phyloP scores from a whole-genome alignment of 805 yeast species.

The Soucietia sequanensis region DNA sequence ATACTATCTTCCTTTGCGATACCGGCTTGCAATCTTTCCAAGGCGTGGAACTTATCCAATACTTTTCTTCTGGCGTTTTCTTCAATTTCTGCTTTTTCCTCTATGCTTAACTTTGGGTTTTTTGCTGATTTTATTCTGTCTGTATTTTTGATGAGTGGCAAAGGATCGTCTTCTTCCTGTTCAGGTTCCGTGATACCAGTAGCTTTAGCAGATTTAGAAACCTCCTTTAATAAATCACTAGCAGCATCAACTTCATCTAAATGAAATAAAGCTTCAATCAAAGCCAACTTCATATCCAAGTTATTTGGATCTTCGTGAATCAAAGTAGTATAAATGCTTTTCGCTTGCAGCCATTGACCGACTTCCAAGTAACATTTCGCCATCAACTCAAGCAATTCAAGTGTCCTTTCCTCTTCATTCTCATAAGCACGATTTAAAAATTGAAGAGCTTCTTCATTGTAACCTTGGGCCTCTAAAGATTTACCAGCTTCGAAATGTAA shows the following conservation, averaged over 20 bases:
- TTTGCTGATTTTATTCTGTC: conserved; percentile 8
- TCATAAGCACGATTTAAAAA: conserved; percentile 58
- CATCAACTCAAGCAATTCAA: conserved; percentile 55
- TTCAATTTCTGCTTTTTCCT: conserved; percentile 56
- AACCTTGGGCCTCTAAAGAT: conserved; percentile 65
- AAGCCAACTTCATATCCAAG: conserved; percentile 68
- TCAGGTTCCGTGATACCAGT: neutral
- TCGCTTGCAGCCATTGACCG: conserved; percentile 67
- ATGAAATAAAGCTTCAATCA: conserved; percentile 80
- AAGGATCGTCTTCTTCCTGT: conserved; percentile 8
- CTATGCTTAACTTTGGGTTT: conserved; percentile 27
- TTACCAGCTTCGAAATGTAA: conserved; percentile 74
- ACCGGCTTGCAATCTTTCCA: conserved; percentile 47
- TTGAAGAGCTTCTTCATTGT: conserved; percentile 72
- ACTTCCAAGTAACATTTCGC: conserved; percentile 78
- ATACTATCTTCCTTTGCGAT: conserved; percentile 43
- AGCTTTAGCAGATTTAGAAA: conserved; percentile 16
- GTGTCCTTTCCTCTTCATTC: conserved; percentile 49
- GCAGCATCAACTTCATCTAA: conserved; percentile 61
- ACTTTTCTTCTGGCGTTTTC: conserved; percentile 57
- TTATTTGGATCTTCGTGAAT: conserved; percentile 58
- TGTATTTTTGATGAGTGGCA: conserved; percentile 15
- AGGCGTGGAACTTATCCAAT: conserved; percentile 51
- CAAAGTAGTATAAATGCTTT: conserved; percentile 53
- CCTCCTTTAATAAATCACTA: conserved; percentile 52